Evolutionary conservation across 2,329 filamentous ascomycete species (phyloP), one percentile per base, ranked within the genome.

Genomic region (Cytospora schulzeri): DNA sequence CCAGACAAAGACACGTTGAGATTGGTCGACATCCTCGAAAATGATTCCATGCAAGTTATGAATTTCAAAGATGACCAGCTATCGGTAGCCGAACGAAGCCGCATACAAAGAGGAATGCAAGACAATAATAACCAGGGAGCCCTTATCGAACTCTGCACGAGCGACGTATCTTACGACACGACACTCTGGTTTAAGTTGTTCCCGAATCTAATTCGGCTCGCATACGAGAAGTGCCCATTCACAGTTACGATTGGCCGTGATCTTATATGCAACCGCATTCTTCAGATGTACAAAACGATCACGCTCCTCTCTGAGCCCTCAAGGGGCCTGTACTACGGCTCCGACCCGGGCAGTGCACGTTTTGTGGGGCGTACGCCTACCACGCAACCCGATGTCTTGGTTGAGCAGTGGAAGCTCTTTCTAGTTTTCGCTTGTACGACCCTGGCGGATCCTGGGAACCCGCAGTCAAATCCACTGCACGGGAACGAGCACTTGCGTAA

Each of bases 111-210:
- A 67, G 94, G 94, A 11, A 89, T 97, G 76, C 89, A 93, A 70
- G 92, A 90, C 73, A 91, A 88, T 72, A 92, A 92, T 70, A 88
- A 89, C 54, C 89, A 93, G 71, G 93, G 92, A 68, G 94, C 92
- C 3, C 80, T 99, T 22, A 91, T 98, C 38, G 94, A 98, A 74
- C 85, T 99, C 28, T 98, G 95, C 77, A 94, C 92, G 70, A 98
- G 95, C 77, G 95, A 98, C 70, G 88, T 95, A 29, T 92, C 93
- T 0, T 97, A 98, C 72, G 95, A 99, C 74, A 90, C 92, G 3
- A 96, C 93, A 0, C 79, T 99, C 15, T 99, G 95, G 95, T 96
- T 95, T 78, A 99, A 98, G 73, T 90, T 98, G 22, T 99, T 99
- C 72, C 96, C 95, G 4, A 98, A 97, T 72, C 83, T 99, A 35